Conservation (phyloP, 768 basidiomycete genomes). For the Tylopilus vinaceipallidus region DNA sequence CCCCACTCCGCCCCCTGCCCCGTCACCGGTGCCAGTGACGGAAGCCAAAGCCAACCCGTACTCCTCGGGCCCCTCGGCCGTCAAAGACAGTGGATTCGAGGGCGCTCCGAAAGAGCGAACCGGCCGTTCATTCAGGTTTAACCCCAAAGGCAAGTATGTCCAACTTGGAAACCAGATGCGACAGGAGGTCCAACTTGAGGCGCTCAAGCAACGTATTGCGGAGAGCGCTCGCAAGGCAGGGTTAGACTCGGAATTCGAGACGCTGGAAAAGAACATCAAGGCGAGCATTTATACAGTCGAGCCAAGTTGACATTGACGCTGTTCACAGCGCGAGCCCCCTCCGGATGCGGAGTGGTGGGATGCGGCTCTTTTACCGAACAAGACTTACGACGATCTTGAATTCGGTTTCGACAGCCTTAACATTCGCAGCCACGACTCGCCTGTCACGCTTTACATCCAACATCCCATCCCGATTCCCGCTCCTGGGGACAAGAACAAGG, state of each 20-base stretch:
- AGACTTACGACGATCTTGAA: conserved; percentile 74
- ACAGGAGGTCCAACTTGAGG: conserved; percentile 81
- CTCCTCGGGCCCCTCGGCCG: conserved; percentile 44
- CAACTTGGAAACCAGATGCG: conserved; percentile 68
- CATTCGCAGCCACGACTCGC: conserved; percentile 64
- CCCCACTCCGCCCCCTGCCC: conserved; percentile 55
- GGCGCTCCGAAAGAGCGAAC: conserved; percentile 70
- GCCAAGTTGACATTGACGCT: neutral
- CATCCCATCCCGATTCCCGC: conserved; percentile 97
- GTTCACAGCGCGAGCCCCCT: conserved; percentile 72
- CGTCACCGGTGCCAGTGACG: conserved; percentile 36
- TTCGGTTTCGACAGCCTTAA: conserved; percentile 56
- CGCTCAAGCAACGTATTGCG: conserved; percentile 87
- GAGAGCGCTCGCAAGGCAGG: conserved; percentile 93
- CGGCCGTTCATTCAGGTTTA: conserved; percentile 78
- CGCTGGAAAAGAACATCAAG: conserved; percentile 85
- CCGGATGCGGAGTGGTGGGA: conserved; percentile 99
- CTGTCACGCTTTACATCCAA: conserved; percentile 89
- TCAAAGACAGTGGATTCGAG: conserved; percentile 66
- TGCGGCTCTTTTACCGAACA: conserved; percentile 73
- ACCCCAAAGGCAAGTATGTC: conserved; percentile 90
- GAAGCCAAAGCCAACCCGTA: conserved; percentile 74
- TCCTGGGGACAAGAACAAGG: conserved; percentile 80
- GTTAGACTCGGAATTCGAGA: conserved; percentile 88
- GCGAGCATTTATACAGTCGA: conserved; percentile 39